A percentile compares a stretch with the other conserved stretches of the same genome.
These are phyloP conservation scores for Jasminum sambac DNA, from an alignment of 257 asterid genomes.

Conservation along the genomic window DNA sequence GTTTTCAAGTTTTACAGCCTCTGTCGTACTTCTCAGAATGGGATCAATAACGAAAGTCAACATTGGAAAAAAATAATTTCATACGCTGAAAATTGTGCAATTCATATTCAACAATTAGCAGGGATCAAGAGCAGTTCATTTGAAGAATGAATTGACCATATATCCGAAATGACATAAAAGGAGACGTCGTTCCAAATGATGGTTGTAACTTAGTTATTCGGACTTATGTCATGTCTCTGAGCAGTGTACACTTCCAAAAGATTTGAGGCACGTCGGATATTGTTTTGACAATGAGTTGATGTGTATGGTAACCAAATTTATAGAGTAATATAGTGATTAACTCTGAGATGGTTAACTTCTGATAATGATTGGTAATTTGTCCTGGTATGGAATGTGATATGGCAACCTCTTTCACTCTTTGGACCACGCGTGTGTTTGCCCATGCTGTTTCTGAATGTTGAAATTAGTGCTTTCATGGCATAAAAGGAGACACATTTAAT, in stretches of 20 bases:
- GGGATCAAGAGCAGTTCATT: not conserved
- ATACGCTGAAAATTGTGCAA: not conserved
- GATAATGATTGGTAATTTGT: not conserved
- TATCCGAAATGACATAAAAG: not conserved
- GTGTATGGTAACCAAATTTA: not conserved
- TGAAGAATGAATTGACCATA: not conserved
- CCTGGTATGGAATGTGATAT: not conserved
- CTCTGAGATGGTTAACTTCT: not conserved
- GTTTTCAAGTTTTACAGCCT: not conserved
- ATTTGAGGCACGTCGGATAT: not conserved
- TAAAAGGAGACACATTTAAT: no score
- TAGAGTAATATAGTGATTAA: not conserved
- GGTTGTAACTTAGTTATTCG: not conserved
- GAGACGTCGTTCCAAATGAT: not conserved
- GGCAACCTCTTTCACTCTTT: not conserved
- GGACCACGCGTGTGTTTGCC: not conserved
- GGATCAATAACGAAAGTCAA: not conserved
- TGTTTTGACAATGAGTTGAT: not conserved
- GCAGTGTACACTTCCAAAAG: not conserved
- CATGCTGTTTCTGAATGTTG: not conserved
- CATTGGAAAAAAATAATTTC: not conserved
- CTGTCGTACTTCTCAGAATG: not conserved
- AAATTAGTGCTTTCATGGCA: conserved; percentile 1
- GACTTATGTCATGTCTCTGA: not conserved
- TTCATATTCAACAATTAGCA: not conserved